Base-by-base conservation (phyloP, 495 filamentous ascomycete species). In the Podospora comata region DNA sequence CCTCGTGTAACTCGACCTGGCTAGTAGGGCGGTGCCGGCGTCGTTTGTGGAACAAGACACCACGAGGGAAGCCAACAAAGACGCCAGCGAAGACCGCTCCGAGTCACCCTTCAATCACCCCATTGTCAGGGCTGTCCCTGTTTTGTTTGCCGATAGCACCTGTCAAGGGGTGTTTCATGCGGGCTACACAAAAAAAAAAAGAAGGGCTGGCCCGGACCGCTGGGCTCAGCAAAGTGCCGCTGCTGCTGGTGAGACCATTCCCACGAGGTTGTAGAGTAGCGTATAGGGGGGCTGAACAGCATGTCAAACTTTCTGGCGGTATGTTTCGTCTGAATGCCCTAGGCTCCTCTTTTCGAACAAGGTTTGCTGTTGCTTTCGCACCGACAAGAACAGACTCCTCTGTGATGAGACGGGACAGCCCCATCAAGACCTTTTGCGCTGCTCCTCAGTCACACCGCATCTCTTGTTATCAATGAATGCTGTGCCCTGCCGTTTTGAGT, bases 381-480 rank as follows among this genome's bases (percentile, higher is more conserved):
- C n/a, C 23, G 55, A 58, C 55, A 58, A 20, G 11, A 58, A 26
- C 55, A 58, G 55, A 58, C 55, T 58, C 55, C 55, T 58, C 55
- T 26, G 55, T 58, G 55, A 58, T 58, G 55, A 58, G 55, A 26
- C 23, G 55, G 55, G 23, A 23, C 23, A 23, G 54, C 4, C n/a
- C 55, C 23, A n/a, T 58, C 55, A 58, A 58, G 55, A 19, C 55
- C 4, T 58, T 58, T 26, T 32, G 4, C 3, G 20, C 23, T 26
- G 39, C 55, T 58, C 23, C 55, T 60, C 58, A 28, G 68, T 70
- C 68, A 70, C 68, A 70, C 68, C 68, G 68, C 68, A 69, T 64
- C 27, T 67, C 64, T 63, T 48, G n/a, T 26, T 58, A 26, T 27
- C n/a, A 28, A 16, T 57, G 7, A 28, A 16, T 57, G 7, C 5